These are phyloP conservation scores for Aspergillus fructus DNA, from an alignment of 2,329 filamentous ascomycete genomes.

Conservation along the genomic window DNA sequence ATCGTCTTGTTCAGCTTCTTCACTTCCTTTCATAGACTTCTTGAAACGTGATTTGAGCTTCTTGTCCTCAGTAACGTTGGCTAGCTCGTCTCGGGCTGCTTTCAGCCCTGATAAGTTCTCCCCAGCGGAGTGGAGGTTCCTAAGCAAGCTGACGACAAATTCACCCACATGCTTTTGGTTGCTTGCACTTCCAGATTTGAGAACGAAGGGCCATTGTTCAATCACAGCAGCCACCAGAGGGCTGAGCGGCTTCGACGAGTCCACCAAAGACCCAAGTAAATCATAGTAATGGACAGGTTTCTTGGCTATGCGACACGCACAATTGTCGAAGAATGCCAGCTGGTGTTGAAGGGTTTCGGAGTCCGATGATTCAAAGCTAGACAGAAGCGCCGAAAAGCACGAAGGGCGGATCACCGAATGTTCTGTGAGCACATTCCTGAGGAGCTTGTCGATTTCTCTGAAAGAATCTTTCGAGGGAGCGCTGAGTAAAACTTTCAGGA, in stretches of 20 bases:
- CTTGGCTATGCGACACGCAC: constrained; percentile 70
- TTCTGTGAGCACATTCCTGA: constrained; percentile 37
- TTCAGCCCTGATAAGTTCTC: constrained; percentile 52
- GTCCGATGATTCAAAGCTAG: constrained; percentile 38
- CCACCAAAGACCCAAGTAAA: constrained; percentile 40
- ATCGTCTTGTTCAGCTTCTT: constrained; percentile 15
- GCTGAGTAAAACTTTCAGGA: constrained; percentile 38
- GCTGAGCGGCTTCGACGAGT: constrained; percentile 51
- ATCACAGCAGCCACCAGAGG: constrained; percentile 67
- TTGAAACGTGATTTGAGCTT: constrained; percentile 41
- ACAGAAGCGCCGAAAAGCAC: constrained; percentile 39
- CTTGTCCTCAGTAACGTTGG: constrained; percentile 39
- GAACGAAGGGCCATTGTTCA: constrained; percentile 75
- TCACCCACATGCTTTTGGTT: constrained; percentile 51
- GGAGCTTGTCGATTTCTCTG: constrained; percentile 33
- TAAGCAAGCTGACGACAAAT: constrained; percentile 61
- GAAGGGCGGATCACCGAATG: constrained; percentile 37
- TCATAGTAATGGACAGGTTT: constrained; percentile 79
- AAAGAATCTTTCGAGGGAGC: constrained; percentile 31
- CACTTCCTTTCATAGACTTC: constrained; percentile 23
- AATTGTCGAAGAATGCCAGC: constrained; percentile 81
- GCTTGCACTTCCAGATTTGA: constrained; percentile 51
- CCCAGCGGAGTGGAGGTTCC: constrained; percentile 52
- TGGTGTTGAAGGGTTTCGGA: constrained; percentile 32
- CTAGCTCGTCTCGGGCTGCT: constrained; percentile 46